Percentiles rank a stretch among this genome's conserved stretches.
Conservation (phyloP, 129 eudicot species). For the Tanacetum coccineum region DNA sequence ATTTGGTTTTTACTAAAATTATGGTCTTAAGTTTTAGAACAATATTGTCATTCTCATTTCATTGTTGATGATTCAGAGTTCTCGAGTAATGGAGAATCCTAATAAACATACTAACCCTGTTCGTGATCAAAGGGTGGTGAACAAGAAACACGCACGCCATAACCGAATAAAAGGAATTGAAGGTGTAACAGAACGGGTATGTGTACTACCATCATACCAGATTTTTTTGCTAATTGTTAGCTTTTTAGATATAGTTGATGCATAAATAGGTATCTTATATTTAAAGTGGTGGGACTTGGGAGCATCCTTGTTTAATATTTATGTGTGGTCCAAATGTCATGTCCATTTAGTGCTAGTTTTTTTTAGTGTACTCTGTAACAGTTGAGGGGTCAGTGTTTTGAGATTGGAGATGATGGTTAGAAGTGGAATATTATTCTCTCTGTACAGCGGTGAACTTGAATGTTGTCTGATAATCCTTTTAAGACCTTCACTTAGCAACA, state of each 20-base stretch:
- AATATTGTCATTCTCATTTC: background rate
- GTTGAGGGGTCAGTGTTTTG: background rate
- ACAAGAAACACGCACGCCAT: conserved; percentile 26
- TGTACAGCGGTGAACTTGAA: background rate
- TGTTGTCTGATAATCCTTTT: background rate
- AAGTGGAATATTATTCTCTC: background rate
- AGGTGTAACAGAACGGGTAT: conserved; percentile 31
- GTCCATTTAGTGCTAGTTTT: too few relatives aligned
- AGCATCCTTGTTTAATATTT: too few relatives aligned
- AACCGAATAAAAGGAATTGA: conserved; percentile 25
- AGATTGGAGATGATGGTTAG: background rate
- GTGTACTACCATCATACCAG: background rate
- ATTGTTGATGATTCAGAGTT: conserved; percentile 7
- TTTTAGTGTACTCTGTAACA: too few relatives aligned
- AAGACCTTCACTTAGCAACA: background rate
- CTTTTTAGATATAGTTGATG: background rate
- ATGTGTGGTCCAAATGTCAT: too few relatives aligned
- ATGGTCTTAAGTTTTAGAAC: conserved; percentile 6
- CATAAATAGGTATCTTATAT: too few relatives aligned
- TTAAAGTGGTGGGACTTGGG: too few relatives aligned
- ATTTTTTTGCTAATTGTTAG: background rate
- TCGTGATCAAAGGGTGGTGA: conserved; percentile 13
- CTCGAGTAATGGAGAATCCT: conserved; percentile 21
- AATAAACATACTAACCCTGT: conserved; percentile 29
- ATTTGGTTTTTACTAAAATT: conserved; percentile 1